Evolutionary conservation across 169 alveolate species (phyloP), one percentile per base, ranked within the genome.

Genomic region (Theileria parva): DNA sequence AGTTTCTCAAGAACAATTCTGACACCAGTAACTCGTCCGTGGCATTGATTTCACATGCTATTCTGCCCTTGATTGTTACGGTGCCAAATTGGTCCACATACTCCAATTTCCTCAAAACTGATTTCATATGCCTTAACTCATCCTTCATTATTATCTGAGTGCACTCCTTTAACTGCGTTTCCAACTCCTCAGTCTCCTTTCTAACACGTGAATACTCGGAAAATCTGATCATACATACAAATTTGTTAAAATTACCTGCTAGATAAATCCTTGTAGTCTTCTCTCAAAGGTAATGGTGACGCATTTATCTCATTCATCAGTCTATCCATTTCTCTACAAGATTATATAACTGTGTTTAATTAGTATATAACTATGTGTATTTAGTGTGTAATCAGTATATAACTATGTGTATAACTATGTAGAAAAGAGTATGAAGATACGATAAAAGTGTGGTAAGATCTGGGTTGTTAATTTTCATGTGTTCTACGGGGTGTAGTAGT

Each of bases 11-110:
- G 34, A 97, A 89, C 76, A 97, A 79, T 84, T 98, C 99, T 8
- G 99, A 95, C 48, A 96, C 95, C 51, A 98, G 86, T 34, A 98
- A 78, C 88, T 98, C 99, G 86, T 97, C 99, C n/a, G 98, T 93
- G 13, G 99, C 98, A 39, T 98, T 93, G 61, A 98, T 95, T 77
- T 97, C 99, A 87, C 99, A 98, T 21, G 99, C 99, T 37, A 98
- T 93, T 79, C 97, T 96, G 1, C 99, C 99, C 92, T 87, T 97
- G 89, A 94, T 80, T 44, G 94, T 95, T 53, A 97, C 98, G 6
- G 96, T 95, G 55, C 96, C 97, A 51, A 95, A 92, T 69, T 95
- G 95, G 77, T 95, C 96, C 13, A 94, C 88, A 83, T 95, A 95
- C 57, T 95, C 97, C 70, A 98, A 84, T 79, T 96, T 95, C 68